These are phyloP conservation scores for Solanum chacoense DNA, from an alignment of 305 asterid genomes.

Conservation along the genomic window DNA sequence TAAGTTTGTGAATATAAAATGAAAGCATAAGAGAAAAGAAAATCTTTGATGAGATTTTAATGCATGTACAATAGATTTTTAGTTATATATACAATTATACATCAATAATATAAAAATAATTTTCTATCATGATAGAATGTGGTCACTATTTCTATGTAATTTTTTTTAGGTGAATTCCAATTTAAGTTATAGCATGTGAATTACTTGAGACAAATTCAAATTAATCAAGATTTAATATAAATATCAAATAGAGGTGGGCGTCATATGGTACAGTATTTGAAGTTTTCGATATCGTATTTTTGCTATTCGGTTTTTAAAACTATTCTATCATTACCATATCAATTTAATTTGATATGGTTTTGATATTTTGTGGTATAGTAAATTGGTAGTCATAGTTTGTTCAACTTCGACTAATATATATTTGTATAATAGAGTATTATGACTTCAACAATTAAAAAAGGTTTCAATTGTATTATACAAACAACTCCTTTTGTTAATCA, in stretches of 20 bases:
- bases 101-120: background rate
- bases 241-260: background rate
- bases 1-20: background rate
- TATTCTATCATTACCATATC: too few relatives aligned
- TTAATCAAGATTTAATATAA: too few relatives aligned
- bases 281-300: too few relatives aligned
- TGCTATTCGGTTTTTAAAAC: background rate
- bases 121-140: background rate
- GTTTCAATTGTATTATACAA: background rate
- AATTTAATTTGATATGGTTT: too few relatives aligned
- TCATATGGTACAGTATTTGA: background rate
- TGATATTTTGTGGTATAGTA: background rate
- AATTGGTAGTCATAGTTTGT: background rate
- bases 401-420: background rate
- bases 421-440: too few relatives aligned
- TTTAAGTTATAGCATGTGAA: background rate
- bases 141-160: background rate
- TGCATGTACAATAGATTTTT: background rate
- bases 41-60: background rate
- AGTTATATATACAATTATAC: background rate
- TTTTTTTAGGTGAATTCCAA: background rate
- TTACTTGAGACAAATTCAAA: background rate
- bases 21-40: background rate
- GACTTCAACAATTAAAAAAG: background rate
- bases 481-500: background rate